These are phyloP conservation scores for Blepharisma japonicum DNA, from an alignment of 73 alveolate genomes.

Conservation along the genomic window DNA sequence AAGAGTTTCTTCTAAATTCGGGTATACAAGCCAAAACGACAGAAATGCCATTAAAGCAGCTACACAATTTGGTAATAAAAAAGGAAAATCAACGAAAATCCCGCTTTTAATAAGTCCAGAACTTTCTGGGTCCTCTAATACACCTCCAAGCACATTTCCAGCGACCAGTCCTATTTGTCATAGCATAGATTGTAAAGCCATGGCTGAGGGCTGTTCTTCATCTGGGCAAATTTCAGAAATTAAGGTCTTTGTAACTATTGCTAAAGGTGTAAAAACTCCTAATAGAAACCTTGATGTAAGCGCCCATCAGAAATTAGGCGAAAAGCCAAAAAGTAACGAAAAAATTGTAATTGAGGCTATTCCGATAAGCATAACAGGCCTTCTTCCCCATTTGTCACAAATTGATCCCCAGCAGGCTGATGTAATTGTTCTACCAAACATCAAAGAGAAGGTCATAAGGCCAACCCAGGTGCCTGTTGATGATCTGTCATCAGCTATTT, in stretches of 20 bases:
- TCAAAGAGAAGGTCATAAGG: background rate
- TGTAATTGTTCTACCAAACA: constrained; percentile 6
- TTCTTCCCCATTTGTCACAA: background rate
- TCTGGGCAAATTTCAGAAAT: constrained; percentile 14
- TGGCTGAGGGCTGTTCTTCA: constrained; percentile 15
- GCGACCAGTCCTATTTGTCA: background rate
- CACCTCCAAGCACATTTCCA: constrained; percentile 19
- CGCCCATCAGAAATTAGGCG: background rate
- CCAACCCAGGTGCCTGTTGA: constrained; percentile 23
- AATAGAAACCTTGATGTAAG: background rate
- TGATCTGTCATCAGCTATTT: background rate
- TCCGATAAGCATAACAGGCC: background rate
- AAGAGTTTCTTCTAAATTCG: background rate
- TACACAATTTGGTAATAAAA: constrained; percentile 6
- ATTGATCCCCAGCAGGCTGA: background rate
- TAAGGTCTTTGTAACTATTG: constrained; percentile 7
- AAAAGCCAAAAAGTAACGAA: constrained; percentile 20
- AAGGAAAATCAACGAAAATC: background rate
- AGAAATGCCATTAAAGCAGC: background rate
- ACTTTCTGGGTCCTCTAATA: background rate
- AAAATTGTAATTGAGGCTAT: background rate
- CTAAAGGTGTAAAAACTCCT: constrained; percentile 13
- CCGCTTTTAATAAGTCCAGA: background rate
- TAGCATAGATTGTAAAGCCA: background rate
- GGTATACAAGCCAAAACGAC: background rate